Evolutionary conservation across 106 monocot genomes (phyloP).

Genomic region (Posidonia australis): DNA sequence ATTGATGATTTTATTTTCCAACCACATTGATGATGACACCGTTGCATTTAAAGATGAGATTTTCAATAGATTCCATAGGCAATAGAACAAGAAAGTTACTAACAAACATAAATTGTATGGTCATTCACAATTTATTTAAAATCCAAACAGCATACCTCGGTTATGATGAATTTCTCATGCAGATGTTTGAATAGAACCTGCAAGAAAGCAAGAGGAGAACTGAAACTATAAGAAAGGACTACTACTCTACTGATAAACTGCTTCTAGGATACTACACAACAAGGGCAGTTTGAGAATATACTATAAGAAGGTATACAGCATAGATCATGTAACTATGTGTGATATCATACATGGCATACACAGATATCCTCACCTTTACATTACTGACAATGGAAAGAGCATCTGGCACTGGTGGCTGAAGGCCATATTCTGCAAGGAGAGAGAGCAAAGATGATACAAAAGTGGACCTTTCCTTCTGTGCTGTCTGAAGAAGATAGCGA

Average conservation of each 20-base stretch:
- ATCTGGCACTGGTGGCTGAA: slow-evolving; percentile 70
- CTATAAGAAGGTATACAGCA: too few species aligned
- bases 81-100: not conserved
- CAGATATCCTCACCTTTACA: slow-evolving; percentile 42
- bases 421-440: slow-evolving; percentile 67
- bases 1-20: too few species aligned
- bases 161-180: slow-evolving; percentile 72
- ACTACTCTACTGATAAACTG: not conserved
- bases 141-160: slow-evolving; percentile 41
- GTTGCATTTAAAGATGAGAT: not conserved
- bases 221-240: not conserved
- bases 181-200: slow-evolving; percentile 84
- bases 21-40: too few species aligned
- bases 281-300: too few species aligned
- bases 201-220: slow-evolving; percentile 11
- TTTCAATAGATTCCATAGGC: not conserved
- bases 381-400: slow-evolving; percentile 79
- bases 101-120: not conserved
- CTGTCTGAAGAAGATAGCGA: slow-evolving; percentile 32
- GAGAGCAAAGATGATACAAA: slow-evolving; percentile 82
- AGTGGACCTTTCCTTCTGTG: slow-evolving; percentile 78
- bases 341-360: too few species aligned
- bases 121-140: not conserved
- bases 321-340: too few species aligned
- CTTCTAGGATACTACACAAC: too few species aligned